phyloP scores from a whole-genome alignment of 192 early-diverging fungal species.

The Linnemannia hyalina region DNA sequence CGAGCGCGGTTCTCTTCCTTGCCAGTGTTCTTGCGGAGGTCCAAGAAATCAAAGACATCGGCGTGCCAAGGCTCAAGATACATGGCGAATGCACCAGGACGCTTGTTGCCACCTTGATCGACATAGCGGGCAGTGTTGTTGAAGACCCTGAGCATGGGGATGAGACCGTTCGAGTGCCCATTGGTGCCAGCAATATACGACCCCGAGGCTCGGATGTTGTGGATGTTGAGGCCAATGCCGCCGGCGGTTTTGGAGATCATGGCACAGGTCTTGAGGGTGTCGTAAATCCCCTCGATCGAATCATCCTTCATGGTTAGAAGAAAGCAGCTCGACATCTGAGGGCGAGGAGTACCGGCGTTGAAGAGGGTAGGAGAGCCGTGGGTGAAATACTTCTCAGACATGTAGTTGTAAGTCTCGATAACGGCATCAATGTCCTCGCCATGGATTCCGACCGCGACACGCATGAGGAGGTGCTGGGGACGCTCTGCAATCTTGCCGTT shows the following conservation, averaged over 20 bases:
- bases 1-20: constrained; percentile 98
- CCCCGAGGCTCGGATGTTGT: constrained; percentile 93
- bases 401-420: constrained; percentile 93
- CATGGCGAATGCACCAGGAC: constrained; percentile 96
- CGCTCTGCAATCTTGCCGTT: constrained; percentile 90
- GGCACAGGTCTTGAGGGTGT: constrained; percentile 94
- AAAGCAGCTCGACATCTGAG: constrained; percentile 95
- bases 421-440: constrained; percentile 91
- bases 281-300: constrained; percentile 97
- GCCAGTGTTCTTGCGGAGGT: constrained; percentile 96
- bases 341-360: constrained; percentile 97
- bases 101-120: constrained; percentile 96
- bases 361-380: constrained; percentile 97
- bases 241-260: constrained; percentile 97
- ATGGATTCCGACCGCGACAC: constrained; percentile 97
- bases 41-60: constrained; percentile 96
- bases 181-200: constrained; percentile 98
- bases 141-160: constrained; percentile 97
- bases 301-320: constrained; percentile 95
- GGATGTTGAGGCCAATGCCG: constrained; percentile 96
- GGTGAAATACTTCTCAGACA: constrained; percentile 95
- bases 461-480: constrained; percentile 98
- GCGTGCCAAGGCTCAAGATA: constrained; percentile 99
- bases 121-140: constrained; percentile 99
- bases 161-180: constrained; percentile 94